Base-by-base conservation (phyloP, 2,329 filamentous ascomycete species). In the Fusarium chuoi region DNA sequence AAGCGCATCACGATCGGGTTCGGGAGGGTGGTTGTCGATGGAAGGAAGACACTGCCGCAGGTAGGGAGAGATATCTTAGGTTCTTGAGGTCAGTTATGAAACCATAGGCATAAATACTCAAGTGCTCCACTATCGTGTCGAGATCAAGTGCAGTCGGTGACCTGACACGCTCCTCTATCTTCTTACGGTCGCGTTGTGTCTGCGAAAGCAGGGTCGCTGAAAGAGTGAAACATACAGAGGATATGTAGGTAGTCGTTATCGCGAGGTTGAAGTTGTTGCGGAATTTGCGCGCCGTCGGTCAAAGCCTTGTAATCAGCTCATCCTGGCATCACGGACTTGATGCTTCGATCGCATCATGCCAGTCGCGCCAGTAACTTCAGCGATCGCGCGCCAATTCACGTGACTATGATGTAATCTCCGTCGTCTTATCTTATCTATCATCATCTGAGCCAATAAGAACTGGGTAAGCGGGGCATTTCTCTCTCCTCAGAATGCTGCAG, bases 391-490 rank as follows among this genome's bases (percentile, higher is more conserved):
- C 42, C 8, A 3, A 11, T 6, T 28, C 56, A 58, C 56, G 56
- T 58, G 56, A 58, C 6, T 49, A 30, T 28, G 18, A 49, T 58
- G 55, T 18, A 49, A 38, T 38, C 0, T 20, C 0, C 0, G 5
- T 4, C 0, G 1, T 6, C 24, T 58, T 58, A 51, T 58, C 42
- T 58, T 51, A 58, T 58, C 56, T n/a, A 0, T 0, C 2, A 0
- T 0, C 9, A 0, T 13, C 2, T 18, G 9, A 13, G 11, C 55
- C 41, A 58, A 49, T 58, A 9, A 20, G 8, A 0, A 5, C 3
- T 30, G 5, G 6, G 4, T 0, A 10, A n/a, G 30, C 7, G 41
- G 41, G 18, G 26, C 24, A 7, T 36, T 14, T 13, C 9, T 17
- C 6, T 1, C 9, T 10, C 2, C 2, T 13, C 7, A 28, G 15